Evolutionary conservation across 257 asterid genomes (phyloP).

Genomic region (Asclepias syriaca): DNA sequence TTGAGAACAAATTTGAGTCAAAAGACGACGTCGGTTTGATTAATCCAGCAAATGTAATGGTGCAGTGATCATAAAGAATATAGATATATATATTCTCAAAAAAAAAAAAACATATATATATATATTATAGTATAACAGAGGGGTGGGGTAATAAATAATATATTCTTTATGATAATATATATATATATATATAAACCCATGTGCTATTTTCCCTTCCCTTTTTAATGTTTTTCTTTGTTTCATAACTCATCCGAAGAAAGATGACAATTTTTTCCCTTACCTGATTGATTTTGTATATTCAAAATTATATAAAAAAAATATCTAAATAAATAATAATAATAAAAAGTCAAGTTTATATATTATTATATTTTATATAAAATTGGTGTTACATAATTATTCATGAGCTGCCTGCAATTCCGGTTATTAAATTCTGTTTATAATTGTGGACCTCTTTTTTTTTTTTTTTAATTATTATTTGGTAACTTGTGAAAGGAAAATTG

Average conservation of each 20-base stretch:
- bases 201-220: not conserved
- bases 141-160: not conserved
- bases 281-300: no score
- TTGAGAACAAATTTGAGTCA: constrained; percentile 24
- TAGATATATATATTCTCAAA: no score
- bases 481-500: not conserved
- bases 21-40: not conserved
- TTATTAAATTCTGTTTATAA: not conserved
- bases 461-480: not conserved
- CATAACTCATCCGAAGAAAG: not conserved
- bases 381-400: not conserved
- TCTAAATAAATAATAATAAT: no score
- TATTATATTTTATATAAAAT: no score
- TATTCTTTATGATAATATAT: not conserved
- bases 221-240: no score
- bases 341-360: no score
- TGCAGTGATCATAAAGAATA: not conserved
- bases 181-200: no score
- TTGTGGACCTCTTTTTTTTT: no score
- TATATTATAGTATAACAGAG: not conserved
- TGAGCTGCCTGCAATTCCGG: constrained; percentile 9
- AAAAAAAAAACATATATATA: not conserved
- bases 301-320: no score
- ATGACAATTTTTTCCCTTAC: not conserved
- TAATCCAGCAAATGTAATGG: not conserved